Evolutionary conservation across 2,329 filamentous ascomycete genomes (phyloP).

Genomic region (Nigrospora oryzae): DNA sequence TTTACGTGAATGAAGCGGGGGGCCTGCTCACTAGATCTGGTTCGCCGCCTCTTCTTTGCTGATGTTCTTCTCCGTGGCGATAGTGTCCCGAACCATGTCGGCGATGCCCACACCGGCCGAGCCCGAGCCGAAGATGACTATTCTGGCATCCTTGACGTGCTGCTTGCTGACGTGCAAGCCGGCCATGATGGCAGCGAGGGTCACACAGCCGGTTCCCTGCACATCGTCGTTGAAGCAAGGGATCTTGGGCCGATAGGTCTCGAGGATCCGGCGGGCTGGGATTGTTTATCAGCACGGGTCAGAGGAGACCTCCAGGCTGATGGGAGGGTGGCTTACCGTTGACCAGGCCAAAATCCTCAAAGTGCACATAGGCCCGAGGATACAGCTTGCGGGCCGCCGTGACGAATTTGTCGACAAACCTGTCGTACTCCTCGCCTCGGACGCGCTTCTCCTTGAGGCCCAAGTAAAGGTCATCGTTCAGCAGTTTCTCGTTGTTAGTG

Average conservation of each 20-base stretch:
- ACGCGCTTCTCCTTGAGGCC: slow-evolving; percentile 61
- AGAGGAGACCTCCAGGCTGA: too few species aligned
- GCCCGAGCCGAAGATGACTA: slow-evolving; percentile 73
- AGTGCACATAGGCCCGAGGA: slow-evolving; percentile 77
- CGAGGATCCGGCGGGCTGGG: slow-evolving; percentile 61
- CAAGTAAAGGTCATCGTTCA: slow-evolving; percentile 72
- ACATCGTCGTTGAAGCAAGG: slow-evolving; percentile 90
- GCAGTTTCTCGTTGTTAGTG: slow-evolving; percentile 68
- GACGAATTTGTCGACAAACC: slow-evolving; percentile 70
- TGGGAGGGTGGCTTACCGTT: slow-evolving; percentile 42
- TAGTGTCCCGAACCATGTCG: slow-evolving; percentile 74
- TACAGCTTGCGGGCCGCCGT: slow-evolving; percentile 58
- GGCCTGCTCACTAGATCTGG: slow-evolving; percentile 64
- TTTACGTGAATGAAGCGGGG: background rate
- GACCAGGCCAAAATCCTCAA: slow-evolving; percentile 75
- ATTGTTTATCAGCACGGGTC: too few species aligned
- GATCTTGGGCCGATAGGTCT: slow-evolving; percentile 64
- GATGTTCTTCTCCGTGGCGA: slow-evolving; percentile 58
- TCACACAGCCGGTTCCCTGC: slow-evolving; percentile 82
- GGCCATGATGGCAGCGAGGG: slow-evolving; percentile 72
- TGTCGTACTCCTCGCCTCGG: slow-evolving; percentile 64
- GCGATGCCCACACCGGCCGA: slow-evolving; percentile 81
- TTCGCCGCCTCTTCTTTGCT: slow-evolving; percentile 65
- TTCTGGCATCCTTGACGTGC: slow-evolving; percentile 57
- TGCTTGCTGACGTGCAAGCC: slow-evolving; percentile 61